Evolutionary conservation across 2,329 filamentous ascomycete species (phyloP).

Genomic region (Colletotrichum liaoningense): DNA sequence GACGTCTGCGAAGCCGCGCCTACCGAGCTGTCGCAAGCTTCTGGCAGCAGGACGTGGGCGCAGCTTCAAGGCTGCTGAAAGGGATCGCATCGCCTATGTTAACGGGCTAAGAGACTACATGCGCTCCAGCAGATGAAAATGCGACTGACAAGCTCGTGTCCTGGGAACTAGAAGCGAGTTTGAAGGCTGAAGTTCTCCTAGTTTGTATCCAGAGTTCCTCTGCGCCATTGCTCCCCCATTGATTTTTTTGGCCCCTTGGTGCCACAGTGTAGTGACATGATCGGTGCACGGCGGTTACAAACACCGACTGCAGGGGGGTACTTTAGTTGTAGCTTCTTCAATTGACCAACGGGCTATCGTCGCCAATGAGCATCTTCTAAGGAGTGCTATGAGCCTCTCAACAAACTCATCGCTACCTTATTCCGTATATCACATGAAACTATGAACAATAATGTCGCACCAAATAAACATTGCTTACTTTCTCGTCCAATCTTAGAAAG

Average conservation of each 20-base stretch:
- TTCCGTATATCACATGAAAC: no score
- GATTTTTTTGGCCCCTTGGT: not conserved
- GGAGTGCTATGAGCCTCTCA: not conserved
- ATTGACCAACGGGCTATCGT: no score
- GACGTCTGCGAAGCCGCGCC: slow-evolving; percentile 46
- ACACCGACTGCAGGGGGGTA: not conserved
- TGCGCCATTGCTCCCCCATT: not conserved
- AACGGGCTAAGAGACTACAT: not conserved
- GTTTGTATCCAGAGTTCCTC: not conserved
- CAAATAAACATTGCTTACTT: no score
- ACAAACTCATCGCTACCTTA: no score
- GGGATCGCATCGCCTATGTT: slow-evolving; percentile 13
- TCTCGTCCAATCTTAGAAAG: no score
- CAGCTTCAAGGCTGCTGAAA: slow-evolving; percentile 18
- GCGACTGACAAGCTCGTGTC: not conserved
- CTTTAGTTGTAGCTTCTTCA: not conserved
- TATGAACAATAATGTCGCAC: no score
- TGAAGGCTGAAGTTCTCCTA: not conserved
- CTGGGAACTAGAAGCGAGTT: not conserved
- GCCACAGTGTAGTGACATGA: slow-evolving; percentile 14
- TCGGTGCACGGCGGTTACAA: slow-evolving; percentile 5
- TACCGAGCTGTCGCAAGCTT: slow-evolving; percentile 6
- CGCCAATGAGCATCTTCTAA: not conserved
- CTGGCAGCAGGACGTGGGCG: slow-evolving; percentile 6
- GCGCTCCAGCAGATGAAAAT: not conserved